These are phyloP conservation scores for Dioscorea cayenensis DNA, from an alignment of 116 monocot species.

Conservation along the genomic window DNA sequence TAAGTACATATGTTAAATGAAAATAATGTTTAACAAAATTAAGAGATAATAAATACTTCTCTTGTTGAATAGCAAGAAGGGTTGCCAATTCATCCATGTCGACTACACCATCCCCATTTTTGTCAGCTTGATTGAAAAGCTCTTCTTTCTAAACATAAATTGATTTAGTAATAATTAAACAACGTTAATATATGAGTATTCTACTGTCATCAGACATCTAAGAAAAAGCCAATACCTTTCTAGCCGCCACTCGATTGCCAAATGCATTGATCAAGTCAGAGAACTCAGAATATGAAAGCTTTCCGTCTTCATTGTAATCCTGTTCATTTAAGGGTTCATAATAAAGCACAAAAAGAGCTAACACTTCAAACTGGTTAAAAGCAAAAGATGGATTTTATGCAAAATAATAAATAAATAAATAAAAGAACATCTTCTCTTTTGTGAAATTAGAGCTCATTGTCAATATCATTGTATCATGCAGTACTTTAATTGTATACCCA, in stretches of 20 bases:
- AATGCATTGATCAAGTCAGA: conserved; percentile 76
- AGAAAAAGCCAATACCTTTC: conserved; percentile 40
- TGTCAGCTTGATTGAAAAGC: conserved; percentile 87
- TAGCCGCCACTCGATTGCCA: conserved; percentile 62
- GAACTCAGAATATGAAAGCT: conserved; percentile 75
- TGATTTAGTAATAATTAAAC: neutral
- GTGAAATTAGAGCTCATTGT: too few species aligned
- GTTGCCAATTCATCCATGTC: conserved; percentile 87
- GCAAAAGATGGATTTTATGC: too few species aligned
- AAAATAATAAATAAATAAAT: too few species aligned
- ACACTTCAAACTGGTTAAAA: too few species aligned
- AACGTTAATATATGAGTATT: neutral
- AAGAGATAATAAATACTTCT: conserved; percentile 45
- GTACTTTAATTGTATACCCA: too few species aligned
- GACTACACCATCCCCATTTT: conserved; percentile 78
- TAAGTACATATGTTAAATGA: neutral
- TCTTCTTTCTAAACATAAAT: conserved; percentile 62
- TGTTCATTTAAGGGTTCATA: conserved; percentile 15
- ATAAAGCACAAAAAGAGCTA: neutral
- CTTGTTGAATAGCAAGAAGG: conserved; percentile 70
- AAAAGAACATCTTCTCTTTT: too few species aligned
- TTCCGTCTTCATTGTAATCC: conserved; percentile 84
- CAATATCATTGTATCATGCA: too few species aligned
- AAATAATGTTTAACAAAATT: neutral
- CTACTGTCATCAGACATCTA: neutral